Conservation (phyloP, 352 stramenopile genomes). For the Phytopythium helicoides region DNA sequence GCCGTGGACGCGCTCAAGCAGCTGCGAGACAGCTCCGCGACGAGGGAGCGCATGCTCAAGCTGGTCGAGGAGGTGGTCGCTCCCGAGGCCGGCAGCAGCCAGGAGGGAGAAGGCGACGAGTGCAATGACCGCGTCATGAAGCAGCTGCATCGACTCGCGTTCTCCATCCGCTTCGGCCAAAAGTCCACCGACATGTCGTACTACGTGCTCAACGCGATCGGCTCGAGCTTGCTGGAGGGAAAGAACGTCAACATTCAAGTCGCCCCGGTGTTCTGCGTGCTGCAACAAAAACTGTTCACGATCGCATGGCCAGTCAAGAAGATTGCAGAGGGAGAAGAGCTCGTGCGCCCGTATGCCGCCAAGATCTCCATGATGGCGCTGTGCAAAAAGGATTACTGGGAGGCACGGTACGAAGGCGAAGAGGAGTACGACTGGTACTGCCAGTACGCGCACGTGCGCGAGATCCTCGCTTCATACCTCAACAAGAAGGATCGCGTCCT, state of each 20-base stretch:
- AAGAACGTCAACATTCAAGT: conserved; percentile 41
- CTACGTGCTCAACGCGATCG: conserved; percentile 46
- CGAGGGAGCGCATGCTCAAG: neutral
- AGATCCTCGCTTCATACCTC: conserved; percentile 31
- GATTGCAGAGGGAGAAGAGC: conserved; percentile 21
- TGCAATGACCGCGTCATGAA: conserved; percentile 23
- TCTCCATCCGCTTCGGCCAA: conserved; percentile 43
- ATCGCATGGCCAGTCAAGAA: conserved; percentile 38
- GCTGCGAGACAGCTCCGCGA: conserved; percentile 8
- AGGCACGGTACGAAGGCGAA: conserved; percentile 44
- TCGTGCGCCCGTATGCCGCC: conserved; percentile 40
- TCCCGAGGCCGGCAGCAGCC: conserved; percentile 4
- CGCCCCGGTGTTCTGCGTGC: conserved; percentile 45
- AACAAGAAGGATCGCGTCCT: conserved; percentile 26
- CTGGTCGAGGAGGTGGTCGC: conserved; percentile 1
- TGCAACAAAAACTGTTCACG: conserved; percentile 42
- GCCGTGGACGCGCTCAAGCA: conserved; percentile 35
- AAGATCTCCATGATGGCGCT: conserved; percentile 59
- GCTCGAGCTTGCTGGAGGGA: conserved; percentile 37
- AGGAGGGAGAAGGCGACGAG: conserved; percentile 12
- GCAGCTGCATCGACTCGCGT: conserved; percentile 40
- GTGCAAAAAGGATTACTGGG: conserved; percentile 62
- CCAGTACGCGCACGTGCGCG: conserved; percentile 39
- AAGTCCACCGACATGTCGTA: conserved; percentile 42
- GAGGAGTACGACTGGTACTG: conserved; percentile 64